Base-by-base conservation (phyloP, 1,284 basidiomycete species). In the Erythrobasidium hasegawianum region DNA sequence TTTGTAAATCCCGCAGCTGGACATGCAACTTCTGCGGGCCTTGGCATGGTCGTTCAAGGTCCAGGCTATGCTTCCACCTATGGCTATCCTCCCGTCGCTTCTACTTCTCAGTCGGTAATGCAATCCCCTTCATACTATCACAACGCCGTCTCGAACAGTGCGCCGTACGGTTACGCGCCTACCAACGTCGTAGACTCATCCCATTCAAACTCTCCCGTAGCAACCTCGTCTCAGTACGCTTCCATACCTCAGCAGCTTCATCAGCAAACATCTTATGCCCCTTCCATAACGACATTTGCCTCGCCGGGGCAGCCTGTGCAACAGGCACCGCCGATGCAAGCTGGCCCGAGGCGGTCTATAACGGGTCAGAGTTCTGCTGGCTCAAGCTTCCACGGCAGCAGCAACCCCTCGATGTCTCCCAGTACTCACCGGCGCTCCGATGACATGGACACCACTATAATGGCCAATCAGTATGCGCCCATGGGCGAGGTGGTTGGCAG, bases 1-100 rank as follows among this genome's bases (percentile, higher is more conserved):
- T 47, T 18, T 14, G 45, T 24, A 4, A 18, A 18, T 18, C 22
- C n/a, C 16, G 14, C 18, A 4, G 50, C 20, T 53, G 59, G 49
- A 53, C 59, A 54, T 22, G n/a, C 43, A 5, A 8, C 7, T 29
- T 7, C 50, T 4, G 50, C 22, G 7, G 61, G 53, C 10, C 18
- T 64, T 39, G 61, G 61, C 16, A 53, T 64, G 53, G 50, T 55
- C 29, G 45, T 64, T 0, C 61, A 64, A 26, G 61, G 61, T 9
- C 54, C 52, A 18, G 61, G 3, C 4, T 64, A 64, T 39, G 27
- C 29, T 4, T 33, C 33, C 5, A 33, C 33, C 11, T 33, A 33
- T 39, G 38, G n/a, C 39, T 20, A 33, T 38, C 29, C 27, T 55
- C 5, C 20, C 10, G 24, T 33, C 22, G 29, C 59, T 8, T 39